Evolutionary conservation across 1,139 yeast genomes (phyloP).

Genomic region (Lodderomyces jiufengensis): DNA sequence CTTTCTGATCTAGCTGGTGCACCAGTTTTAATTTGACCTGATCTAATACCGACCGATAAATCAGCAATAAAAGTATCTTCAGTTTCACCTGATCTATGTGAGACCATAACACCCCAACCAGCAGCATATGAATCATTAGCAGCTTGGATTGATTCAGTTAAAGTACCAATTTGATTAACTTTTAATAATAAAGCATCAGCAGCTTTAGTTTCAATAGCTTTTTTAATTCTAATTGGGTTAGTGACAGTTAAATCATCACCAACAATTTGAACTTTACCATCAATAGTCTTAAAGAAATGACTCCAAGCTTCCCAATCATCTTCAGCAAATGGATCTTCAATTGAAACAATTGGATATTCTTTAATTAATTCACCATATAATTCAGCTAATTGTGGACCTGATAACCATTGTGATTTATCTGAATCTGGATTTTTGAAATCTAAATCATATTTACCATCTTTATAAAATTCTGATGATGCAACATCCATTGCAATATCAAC

Average conservation of each 20-base stretch:
- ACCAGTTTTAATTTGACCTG: constrained; percentile 99
- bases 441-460: constrained; percentile 92
- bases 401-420: constrained; percentile 82
- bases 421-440: constrained; percentile 96
- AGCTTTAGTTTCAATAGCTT: constrained; percentile 92
- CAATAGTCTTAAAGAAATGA: constrained; percentile 70
- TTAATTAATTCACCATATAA: constrained; percentile 72
- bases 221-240: constrained; percentile 88
- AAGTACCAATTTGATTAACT: constrained; percentile 94
- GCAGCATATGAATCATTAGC: constrained; percentile 88
- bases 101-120: constrained; percentile 97
- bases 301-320: constrained; percentile 99
- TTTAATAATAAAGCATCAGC: constrained; percentile 90
- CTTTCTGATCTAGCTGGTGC: constrained; percentile 99
- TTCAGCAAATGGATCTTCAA: constrained; percentile 98
- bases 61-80: constrained; percentile 98
- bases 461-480: constrained; percentile 95
- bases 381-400: constrained; percentile 81
- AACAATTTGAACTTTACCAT: constrained; percentile 76
- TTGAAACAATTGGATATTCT: constrained; percentile 94
- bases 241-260: constrained; percentile 98
- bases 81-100: constrained; percentile 98
- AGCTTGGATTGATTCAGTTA: constrained; percentile 89
- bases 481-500: constrained; percentile 89
- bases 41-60: constrained; percentile 91